Evolutionary conservation across 1,139 yeast genomes (phyloP), one percentile per base, ranked within the genome.

Genomic region (Zygosaccharomyces pseudobailii): DNA sequence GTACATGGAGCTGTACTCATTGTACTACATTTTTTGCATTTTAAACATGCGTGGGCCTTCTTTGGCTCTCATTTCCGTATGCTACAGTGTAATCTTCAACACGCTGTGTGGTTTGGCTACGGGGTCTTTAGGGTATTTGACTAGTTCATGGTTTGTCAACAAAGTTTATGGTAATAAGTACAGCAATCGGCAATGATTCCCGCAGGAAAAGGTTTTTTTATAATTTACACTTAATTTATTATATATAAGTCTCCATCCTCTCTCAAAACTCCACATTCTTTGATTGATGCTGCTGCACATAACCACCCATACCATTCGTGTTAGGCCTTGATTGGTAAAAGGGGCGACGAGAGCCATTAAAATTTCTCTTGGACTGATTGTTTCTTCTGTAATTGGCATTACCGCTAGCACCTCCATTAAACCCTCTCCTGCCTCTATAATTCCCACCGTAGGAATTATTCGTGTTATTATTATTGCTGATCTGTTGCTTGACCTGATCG

Each of bases 401-500:
- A 36, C 46, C 43, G 32, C 52, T 48, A 39, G 40, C 45, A 27
- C 47, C 47, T 36, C 41, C 42, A 45, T 45, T 46, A 46, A 52
- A 55, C 47, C 55, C 55, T 36, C 56, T 55, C 35, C 62, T 70
- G 52, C 67, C 69, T 53, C 57, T 61, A 53, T 62, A 63, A 50
- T 61, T 69, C 47, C 62, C 67, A 57, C 61, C 68, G 33, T 51
- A 54, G 39, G 53, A 55, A 36, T 45, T 51, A 41, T 59, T 53
- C 42, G 59, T 58, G 27, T 61, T 65, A 49, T 58, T 64, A 47
- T 58, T 63, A 43, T 58, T 67, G 46, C 61, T 64, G 50, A 63
- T 66, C 68, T 76, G 70, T 73, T 76, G 64, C 66, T 84, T 88
- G 52, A 92, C 88, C 61, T 84, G 85, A 57, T 87, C 96, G 74